Evolutionary conservation across 441 rosid species (phyloP), one percentile per base, ranked within the genome.

Genomic region (Melastoma candidum): DNA sequence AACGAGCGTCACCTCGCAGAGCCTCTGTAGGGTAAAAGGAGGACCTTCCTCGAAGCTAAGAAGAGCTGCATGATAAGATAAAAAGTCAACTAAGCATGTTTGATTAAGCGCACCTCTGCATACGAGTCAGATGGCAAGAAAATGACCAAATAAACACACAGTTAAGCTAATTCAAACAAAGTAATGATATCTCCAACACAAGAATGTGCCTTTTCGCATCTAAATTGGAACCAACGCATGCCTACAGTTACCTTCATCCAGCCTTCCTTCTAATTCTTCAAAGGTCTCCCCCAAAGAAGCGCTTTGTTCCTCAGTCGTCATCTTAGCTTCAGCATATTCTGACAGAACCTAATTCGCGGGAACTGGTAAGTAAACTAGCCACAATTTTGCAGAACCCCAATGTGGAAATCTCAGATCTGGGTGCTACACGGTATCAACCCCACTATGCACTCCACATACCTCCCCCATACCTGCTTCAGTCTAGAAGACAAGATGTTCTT

Each of bases 381-480:
- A 51, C 46, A 63, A 29, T 11, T 17, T 17, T 47, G 12, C 29
- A 22, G 57, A 54, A 29, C 7, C 46, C 53, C 47, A 29, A 43
- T n/a, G 47, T 10, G 22, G 26, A 29, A 62, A 59, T 52, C 17
- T 55, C 47, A 48, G 36, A 25, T 8, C 45, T 41, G 52, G 10
- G 22, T 67, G 17, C 4, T 0, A 29, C 8, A 65, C 17, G 22
- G 51, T 47, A 17, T 9, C 26, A 44, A 63, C 64, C 65, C 51
- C 59, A 11, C 61, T 48, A 62, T 8, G 58, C 66, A 17, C 22
- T 17, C 49, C 65, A 74, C 87, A 63, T 84, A 81, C 90, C 80
- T 77, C 83, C 71, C 36, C 81, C 88, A 66, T 86, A 92, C 98
- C 98, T 83, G 90, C 86, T 87, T 92, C 82, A 92, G 69, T 76